Conservation (phyloP, 257 asterid species). For the Apocynum venetum region DNA sequence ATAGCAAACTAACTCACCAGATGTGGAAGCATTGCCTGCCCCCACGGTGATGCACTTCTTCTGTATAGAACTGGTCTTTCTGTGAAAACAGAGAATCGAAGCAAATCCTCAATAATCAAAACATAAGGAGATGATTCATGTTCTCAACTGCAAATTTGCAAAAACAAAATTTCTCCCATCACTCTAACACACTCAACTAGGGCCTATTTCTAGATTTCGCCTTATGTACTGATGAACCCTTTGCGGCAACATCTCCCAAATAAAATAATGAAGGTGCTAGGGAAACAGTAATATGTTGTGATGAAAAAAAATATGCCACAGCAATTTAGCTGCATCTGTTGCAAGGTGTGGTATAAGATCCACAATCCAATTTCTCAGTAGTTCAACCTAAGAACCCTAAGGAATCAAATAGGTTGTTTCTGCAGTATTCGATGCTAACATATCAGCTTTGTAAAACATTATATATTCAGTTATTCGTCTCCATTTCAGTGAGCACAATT, state of each 20-base stretch:
- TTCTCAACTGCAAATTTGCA: neutral
- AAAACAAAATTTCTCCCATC: neutral
- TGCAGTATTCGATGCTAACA: too few species aligned
- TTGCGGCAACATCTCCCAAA: too few species aligned
- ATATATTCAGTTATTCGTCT: neutral
- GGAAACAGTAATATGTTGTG: too few species aligned
- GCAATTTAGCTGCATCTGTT: too few species aligned
- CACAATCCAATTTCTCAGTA: neutral
- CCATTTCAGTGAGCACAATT: neutral
- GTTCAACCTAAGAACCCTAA: neutral
- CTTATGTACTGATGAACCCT: neutral
- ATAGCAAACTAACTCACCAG: slow-evolving; percentile 35
- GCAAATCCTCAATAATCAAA: neutral
- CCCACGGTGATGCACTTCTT: slow-evolving; percentile 64
- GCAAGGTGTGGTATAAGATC: neutral
- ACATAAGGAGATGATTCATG: neutral
- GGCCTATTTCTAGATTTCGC: neutral
- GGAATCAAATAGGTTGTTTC: neutral
- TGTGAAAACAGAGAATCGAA: slow-evolving; percentile 29
- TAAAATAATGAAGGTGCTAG: too few species aligned
- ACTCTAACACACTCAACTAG: neutral
- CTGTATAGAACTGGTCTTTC: slow-evolving; percentile 76
- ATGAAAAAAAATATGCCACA: too few species aligned
- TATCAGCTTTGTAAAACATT: too few species aligned
- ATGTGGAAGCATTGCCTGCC: slow-evolving; percentile 70